Evolutionary conservation across 345 rosid species (phyloP).

Genomic region (Populus pruinosa): DNA sequence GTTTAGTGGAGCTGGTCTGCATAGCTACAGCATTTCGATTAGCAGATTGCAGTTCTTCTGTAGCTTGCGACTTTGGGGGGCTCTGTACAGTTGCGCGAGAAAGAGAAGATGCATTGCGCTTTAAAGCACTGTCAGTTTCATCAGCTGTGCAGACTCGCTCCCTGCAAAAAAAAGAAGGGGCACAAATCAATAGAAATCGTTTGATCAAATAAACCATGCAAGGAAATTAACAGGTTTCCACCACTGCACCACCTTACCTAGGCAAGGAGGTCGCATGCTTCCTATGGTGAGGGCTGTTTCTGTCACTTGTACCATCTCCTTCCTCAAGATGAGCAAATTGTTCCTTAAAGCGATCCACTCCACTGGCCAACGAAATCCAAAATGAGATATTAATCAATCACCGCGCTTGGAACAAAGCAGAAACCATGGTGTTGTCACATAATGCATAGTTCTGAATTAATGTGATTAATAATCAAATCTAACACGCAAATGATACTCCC

Average conservation of each 20-base stretch:
- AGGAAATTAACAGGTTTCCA: neutral
- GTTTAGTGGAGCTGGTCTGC: conserved; percentile 32
- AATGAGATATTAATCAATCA: neutral
- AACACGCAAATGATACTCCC: neutral
- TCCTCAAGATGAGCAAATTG: conserved; percentile 92
- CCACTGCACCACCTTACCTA: conserved; percentile 41
- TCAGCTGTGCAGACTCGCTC: conserved; percentile 63
- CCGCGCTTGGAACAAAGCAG: neutral
- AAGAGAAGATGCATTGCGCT: conserved; percentile 33
- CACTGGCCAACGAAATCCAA: conserved; percentile 37
- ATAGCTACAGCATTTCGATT: conserved; percentile 31
- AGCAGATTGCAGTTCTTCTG: conserved; percentile 33
- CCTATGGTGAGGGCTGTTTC: conserved; percentile 51
- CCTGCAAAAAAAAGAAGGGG: conserved; percentile 25
- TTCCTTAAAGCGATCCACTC: conserved; percentile 71
- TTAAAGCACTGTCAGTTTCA: conserved; percentile 30
- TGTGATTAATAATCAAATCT: neutral
- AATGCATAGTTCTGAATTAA: neutral
- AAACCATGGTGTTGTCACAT: neutral
- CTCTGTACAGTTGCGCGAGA: conserved; percentile 36
- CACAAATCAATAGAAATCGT: neutral
- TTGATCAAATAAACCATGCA: neutral
- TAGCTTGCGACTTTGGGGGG: conserved; percentile 15
- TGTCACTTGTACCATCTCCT: conserved; percentile 47
- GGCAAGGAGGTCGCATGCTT: conserved; percentile 77